Base-by-base conservation (phyloP, 1,284 basidiomycete genomes). In the Heterobasidion irregulare region DNA sequence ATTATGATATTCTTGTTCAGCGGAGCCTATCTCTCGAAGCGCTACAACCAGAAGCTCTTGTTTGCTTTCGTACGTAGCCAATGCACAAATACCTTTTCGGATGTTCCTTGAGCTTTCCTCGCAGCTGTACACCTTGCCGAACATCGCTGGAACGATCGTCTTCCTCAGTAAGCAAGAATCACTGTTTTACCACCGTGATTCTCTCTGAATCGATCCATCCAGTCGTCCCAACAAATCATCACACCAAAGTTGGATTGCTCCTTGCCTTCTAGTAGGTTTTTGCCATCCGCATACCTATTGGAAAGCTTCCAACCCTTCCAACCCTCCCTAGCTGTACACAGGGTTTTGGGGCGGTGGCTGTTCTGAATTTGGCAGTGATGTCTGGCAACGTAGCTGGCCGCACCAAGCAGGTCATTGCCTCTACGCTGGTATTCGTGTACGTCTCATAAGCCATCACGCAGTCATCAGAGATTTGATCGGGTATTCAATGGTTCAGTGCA, bases 1-100 rank as follows among this genome's bases (percentile, higher is more conserved):
- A 77, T 77, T 58, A 77, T 79, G 73, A 16, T 64, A 2, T 75
- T 77, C 62, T 64, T 79, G 26, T 78, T 79, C 64, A 72, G 68
- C 50, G 72, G 71, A 0, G 73, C 76, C 2, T 77, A 70, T 56
- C 63, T 78, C 12, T 74, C 76, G 2, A 76, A 72, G 56, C 58
- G 72, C 50, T 41, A 41, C n/a, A 41, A 41, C 38, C 75, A 79
- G 65, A 76, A 75, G 58, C 64, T 78, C 13, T 44, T 76, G 2
- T 67, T 75, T 34, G 74, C 71, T 18, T 73, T 75, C 57, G 73
- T 75, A 54, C 60, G 73, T 64, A n/a, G 13, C 12, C 10, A 19
- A 41, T 55, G 8, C 34, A 16, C n/a, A 8, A 9, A 16, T 41
- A 8, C 48, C 10, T 48, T 16, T 49, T 53, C 41, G 8, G 4